Evolutionary conservation across 106 monocot species (phyloP), one percentile per base, ranked within the genome.

Genomic region (Amphibolis antarctica): DNA sequence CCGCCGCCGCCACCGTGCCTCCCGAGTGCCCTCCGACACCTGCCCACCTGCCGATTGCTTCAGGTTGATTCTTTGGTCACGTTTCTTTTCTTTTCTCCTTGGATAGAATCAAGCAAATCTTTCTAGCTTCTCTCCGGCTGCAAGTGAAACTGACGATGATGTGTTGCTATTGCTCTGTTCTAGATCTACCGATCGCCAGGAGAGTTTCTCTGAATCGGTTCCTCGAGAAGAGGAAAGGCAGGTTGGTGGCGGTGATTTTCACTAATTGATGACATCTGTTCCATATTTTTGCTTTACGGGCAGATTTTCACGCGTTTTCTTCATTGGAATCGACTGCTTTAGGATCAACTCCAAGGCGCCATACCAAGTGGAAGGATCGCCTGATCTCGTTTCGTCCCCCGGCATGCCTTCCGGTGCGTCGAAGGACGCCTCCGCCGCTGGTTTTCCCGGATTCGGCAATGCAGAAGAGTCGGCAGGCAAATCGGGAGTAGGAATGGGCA

Each of bases 181-280:
- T 55, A 78, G 75, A 75, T 55, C 61, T 75, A 18, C 80, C 75
- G 0, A 70, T 75, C 15, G 75, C 75, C 9, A 66, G 80, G 46
- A 70, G 71, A 25, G 71, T 60, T 55, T 80, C 80, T 7, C 75
- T 80, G 7, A 71, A 75, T 50, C 59, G 75, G 24, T 80, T 80
- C 71, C 71, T 80, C 13, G 71, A 75, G 71, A 80, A 75, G 67
- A 75, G 80, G 54, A 80, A 71, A 56, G 80, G 74, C 55, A 53
- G 80, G 80, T 80, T 44, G 6, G 70, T 42, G n/a, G n/a, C 60
- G 19, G 14, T 17, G 58, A 28, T 58, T 28, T 12, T 13, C 26
- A 5, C 0, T 58, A 15, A 12, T 7, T 56, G 24, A 29, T 27
- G 29, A 28, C 18, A 55, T 3, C 7, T 55, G 24, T 13, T 3